Conservation (phyloP, 768 basidiomycete genomes). For the Hygrophorus pudorinus region DNA sequence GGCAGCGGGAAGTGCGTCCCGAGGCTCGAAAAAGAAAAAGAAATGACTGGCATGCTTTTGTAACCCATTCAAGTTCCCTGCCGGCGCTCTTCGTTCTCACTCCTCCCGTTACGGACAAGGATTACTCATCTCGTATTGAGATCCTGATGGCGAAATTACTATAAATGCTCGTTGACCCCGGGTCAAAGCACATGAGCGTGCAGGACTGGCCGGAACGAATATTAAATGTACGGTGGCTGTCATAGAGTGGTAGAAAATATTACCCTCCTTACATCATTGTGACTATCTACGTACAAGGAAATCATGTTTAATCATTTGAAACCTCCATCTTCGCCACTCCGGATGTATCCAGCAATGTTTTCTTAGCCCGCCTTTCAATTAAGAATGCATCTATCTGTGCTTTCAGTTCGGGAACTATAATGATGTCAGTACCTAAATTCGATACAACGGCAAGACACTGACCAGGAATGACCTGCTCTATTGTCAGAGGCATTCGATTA, state of each 20-base stretch:
- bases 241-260: too few species aligned
- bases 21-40: conserved; percentile 36
- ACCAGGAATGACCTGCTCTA: conserved; percentile 77
- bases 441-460: conserved; percentile 16
- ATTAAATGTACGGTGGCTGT: too few species aligned
- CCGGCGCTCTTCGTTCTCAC: background rate
- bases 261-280: background rate
- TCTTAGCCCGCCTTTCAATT: conserved; percentile 41
- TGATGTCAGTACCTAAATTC: conserved; percentile 8
- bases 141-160: background rate
- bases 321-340: background rate
- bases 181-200: background rate
- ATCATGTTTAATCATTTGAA: background rate
- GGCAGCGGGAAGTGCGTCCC: conserved; percentile 21
- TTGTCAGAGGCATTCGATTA: conserved; percentile 74
- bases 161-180: background rate
- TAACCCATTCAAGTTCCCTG: background rate
- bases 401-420: conserved; percentile 58
- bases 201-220: too few species aligned
- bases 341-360: conserved; percentile 10
- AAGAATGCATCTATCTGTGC: conserved; percentile 66
- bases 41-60: conserved; percentile 16
- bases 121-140: background rate
- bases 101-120: background rate
- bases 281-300: background rate